These are phyloP conservation scores for Apiospora malaysiana DNA, from an alignment of 2,329 filamentous ascomycete species.

Conservation along the genomic window DNA sequence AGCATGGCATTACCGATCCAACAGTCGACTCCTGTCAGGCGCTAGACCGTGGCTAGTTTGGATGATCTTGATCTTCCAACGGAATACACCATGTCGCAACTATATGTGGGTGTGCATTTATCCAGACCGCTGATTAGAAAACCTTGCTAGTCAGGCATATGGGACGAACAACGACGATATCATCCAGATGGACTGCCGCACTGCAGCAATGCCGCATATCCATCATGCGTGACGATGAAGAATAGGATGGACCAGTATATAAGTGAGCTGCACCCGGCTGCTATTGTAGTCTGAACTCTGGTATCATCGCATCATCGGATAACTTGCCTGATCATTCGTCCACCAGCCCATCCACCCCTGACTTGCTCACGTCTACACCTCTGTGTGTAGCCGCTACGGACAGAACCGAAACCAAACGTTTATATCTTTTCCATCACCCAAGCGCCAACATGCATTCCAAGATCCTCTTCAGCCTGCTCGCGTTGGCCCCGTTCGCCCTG, in stretches of 20 bases:
- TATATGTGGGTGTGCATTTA: neutral
- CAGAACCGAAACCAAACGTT: no score
- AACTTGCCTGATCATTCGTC: neutral
- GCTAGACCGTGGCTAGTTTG: neutral
- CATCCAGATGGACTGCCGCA: neutral
- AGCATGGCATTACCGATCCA: neutral
- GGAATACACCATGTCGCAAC: no score
- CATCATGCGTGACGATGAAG: neutral
- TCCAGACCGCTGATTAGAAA: neutral
- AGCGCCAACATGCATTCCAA: neutral
- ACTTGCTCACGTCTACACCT: no score
- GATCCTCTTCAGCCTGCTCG: constrained; percentile 19
- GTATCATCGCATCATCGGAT: neutral
- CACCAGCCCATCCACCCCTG: no score
- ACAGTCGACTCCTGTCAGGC: neutral
- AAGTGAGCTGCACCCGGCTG: neutral
- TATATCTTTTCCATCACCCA: neutral
- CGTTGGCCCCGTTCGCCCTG: constrained; percentile 24
- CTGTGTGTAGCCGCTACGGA: no score
- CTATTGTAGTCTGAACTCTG: neutral
- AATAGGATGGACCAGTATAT: neutral
- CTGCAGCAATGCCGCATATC: neutral
- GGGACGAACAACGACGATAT: neutral
- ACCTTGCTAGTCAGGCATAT: neutral
- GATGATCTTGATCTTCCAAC: neutral